Base-by-base conservation (phyloP, 108 stramenopile species). In the Nannochloropsis gaditana region DNA sequence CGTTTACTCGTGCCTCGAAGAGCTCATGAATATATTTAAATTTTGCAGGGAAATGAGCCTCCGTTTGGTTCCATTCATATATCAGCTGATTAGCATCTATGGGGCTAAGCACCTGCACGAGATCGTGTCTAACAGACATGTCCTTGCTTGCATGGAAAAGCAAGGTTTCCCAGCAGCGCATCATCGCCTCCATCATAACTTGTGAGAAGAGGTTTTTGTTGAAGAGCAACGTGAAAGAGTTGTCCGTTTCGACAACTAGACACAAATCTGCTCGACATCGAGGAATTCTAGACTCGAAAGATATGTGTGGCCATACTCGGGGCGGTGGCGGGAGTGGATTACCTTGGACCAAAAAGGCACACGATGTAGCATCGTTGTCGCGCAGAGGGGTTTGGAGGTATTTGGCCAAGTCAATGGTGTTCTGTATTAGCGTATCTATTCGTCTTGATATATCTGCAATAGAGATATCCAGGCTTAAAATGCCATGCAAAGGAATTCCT, bases 1-100 rank as follows among this genome's bases (percentile, higher is more conserved):
- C 59, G 59, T 73, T n/a, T n/a, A 73, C 59, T 15, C 59, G 59
- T n/a, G 59, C 59, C 59, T 73, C 59, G n/a, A 73, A 73, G 59
- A 73, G 59, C 59, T 73, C 59, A 73, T 73, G 59, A 73, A 73
- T 73, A n/a, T n/a, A 2, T 73, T 73, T 15, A 15, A 15, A n/a
- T 15, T n/a, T 3, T 3, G 59, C 19, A 4, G n/a, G 59, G 59
- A 73, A 73, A 4, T n/a, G 59, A 15, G 8, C n/a, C 3, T 73
- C 59, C 8, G 59, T 73, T n/a, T 73, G 59, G 8, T 73, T 73
- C 59, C 59, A 73, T 8, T 73, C 59, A 3, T n/a, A 4, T n/a
- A 73, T n/a, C 59, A 2, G 15, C 8, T n/a, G 59, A 4, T 73
- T 6, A 4, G 6, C n/a, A 73, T 73, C 59, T 8, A 73, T 73